These are phyloP conservation scores for Pilobolus umbonatus DNA, from an alignment of 192 early-diverging fungal genomes.

Conservation along the genomic window DNA sequence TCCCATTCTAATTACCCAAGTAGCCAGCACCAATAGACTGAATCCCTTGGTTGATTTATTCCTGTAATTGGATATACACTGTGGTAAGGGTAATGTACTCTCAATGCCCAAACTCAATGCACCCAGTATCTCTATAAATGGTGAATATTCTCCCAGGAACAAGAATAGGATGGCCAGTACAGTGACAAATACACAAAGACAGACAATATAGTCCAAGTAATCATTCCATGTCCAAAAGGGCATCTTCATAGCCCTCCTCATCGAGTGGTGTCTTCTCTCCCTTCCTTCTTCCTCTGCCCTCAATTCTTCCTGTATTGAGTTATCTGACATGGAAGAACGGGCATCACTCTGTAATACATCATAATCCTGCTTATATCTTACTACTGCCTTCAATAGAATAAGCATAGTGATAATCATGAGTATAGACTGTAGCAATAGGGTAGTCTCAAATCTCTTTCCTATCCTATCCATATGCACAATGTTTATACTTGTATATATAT, in stretches of 20 bases:
- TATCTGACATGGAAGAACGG: background rate
- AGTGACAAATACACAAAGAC: constrained; percentile 21
- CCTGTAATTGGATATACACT: constrained; percentile 43
- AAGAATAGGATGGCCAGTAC: constrained; percentile 22
- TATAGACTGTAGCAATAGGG: constrained; percentile 51
- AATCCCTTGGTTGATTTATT: constrained; percentile 47
- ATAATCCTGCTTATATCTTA: constrained; percentile 30
- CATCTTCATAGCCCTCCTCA: too few species aligned
- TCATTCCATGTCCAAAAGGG: constrained; percentile 41
- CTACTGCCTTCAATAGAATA: constrained; percentile 43
- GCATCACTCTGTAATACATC: constrained; percentile 19
- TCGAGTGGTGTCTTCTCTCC: constrained; percentile 1
- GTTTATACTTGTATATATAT: background rate
- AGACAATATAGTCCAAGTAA: constrained; percentile 36
- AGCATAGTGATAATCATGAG: constrained; percentile 51
- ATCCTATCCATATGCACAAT: constrained; percentile 20
- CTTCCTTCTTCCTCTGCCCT: constrained; percentile 1
- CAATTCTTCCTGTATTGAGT: constrained; percentile 4
- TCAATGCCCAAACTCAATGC: constrained; percentile 47
- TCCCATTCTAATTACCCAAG: constrained; percentile 26
- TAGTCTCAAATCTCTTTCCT: constrained; percentile 43
- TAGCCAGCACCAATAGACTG: constrained; percentile 29
- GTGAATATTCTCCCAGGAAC: constrained; percentile 15
- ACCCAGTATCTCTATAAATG: constrained; percentile 38
- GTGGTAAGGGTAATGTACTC: constrained; percentile 55